Conservation (phyloP, 2,329 filamentous ascomycete species). For the Pseudocercospora pini-densiflorae region DNA sequence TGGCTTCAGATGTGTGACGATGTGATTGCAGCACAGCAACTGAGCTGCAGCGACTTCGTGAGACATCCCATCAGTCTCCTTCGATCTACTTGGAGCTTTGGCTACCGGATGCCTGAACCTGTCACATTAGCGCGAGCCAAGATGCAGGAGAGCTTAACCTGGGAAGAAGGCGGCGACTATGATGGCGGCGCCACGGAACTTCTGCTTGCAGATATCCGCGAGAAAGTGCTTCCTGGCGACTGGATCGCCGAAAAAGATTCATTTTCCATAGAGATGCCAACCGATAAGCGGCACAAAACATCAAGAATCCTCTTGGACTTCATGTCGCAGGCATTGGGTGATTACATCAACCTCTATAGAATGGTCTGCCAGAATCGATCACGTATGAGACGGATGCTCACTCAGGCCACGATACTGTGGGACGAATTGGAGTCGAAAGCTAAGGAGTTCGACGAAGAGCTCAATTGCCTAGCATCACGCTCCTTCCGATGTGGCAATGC, state of each 20-base stretch:
- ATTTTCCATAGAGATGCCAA: conserved; percentile 74
- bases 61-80: conserved; percentile 34
- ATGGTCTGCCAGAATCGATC: conserved; percentile 89
- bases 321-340: conserved; percentile 56
- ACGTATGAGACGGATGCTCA: conserved; percentile 85
- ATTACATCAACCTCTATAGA: conserved; percentile 82
- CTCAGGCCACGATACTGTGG: conserved; percentile 81
- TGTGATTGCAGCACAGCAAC: conserved; percentile 59
- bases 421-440: conserved; percentile 82
- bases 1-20: conserved; percentile 74
- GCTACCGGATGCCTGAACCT: conserved; percentile 71
- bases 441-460: conserved; percentile 25
- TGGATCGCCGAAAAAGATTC: conserved; percentile 73
- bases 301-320: conserved; percentile 75
- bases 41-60: conserved; percentile 28
- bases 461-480: conserved; percentile 7
- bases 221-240: conserved; percentile 74
- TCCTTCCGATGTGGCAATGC: background rate
- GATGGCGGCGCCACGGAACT: conserved; percentile 71
- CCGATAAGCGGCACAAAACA: conserved; percentile 74
- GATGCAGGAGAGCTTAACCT: conserved; percentile 63
- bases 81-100: conserved; percentile 64
- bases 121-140: conserved; percentile 77
- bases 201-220: conserved; percentile 79
- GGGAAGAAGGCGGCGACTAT: conserved; percentile 69